phyloP scores from a whole-genome alignment of 2,329 filamentous ascomycete genomes.

The Pseudopyricularia javanii region DNA sequence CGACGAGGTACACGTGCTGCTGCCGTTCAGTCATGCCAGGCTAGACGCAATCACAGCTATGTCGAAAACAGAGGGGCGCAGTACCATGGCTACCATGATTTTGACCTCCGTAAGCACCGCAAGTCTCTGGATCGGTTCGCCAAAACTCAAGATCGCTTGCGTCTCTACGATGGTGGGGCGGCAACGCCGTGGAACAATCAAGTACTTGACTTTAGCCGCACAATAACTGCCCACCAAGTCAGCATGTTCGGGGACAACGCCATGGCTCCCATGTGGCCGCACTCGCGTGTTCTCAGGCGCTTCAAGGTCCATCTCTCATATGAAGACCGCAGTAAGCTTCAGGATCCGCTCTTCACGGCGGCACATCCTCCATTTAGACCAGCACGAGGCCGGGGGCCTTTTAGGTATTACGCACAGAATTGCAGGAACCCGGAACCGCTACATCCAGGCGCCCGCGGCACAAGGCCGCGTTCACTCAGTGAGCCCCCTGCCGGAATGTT shows the following conservation, averaged over 20 bases:
- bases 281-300: neutral
- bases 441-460: neutral
- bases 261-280: neutral
- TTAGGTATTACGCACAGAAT: constrained; percentile 2
- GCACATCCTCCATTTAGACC: neutral
- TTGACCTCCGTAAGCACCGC: neutral
- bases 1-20: neutral
- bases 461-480: constrained; percentile 5
- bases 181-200: neutral
- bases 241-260: neutral
- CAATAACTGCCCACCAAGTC: neutral
- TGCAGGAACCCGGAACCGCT: neutral
- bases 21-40: neutral
- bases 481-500: constrained; percentile 3
- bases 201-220: neutral
- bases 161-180: neutral
- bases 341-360: neutral
- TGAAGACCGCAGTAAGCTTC: neutral
- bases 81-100: neutral
- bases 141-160: neutral
- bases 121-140: neutral
- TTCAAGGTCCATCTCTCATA: neutral
- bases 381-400: neutral
- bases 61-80: neutral
- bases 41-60: neutral